Evolutionary conservation across 768 basidiomycete genomes (phyloP), one percentile per base, ranked within the genome.

Genomic region (Gymnopilus dilepis): DNA sequence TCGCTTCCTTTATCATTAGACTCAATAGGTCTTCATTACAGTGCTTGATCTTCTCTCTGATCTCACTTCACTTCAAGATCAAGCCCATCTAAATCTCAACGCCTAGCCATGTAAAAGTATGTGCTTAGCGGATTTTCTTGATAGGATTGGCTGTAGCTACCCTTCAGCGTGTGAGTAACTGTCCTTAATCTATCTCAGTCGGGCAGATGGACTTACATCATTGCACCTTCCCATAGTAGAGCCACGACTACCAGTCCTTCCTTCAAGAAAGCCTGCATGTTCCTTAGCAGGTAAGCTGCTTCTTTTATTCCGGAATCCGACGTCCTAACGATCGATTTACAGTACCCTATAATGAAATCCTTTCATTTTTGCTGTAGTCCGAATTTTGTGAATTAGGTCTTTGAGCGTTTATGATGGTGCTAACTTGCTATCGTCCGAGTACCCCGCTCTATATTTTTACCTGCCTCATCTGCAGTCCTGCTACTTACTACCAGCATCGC

Each of bases 51-150:
- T 97, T 99, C 76, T 98, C 97, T 8, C 85, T 99, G 63, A 99
- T 99, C 73, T 94, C 95, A 2, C 86, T 99, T 37, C 97, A 99
- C 82, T 99, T 99, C 90, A 99, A 99, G 81, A 99, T 99, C 84
- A 99, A 99, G 84, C 97, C 97, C 15, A 98, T 95, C 68, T 95
- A 87, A 78, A 54, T 13, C 30, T 51, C 41, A 30, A 30, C 34
- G 24, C 28, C 15, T 41, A 21, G 6, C 37, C 43, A 19, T 13
- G 11, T 9, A 26, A 56, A 58, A 21, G 48, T 26, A 43, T 59
- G 58, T 26, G 41, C 60, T 21, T 40, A 56, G 58, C 59, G 59
- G 58, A 59, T 67, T 56, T 55, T 60, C 52, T 55, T 54, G 30
- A 59, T 43, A 37, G 56, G 54, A 50, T 55, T 28, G 55, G 59